Percentiles rank a stretch among this genome's conserved stretches.
Evolutionary conservation across 805 yeast species (phyloP).

Genomic region (Metschnikowia chrysomelidarum): DNA sequence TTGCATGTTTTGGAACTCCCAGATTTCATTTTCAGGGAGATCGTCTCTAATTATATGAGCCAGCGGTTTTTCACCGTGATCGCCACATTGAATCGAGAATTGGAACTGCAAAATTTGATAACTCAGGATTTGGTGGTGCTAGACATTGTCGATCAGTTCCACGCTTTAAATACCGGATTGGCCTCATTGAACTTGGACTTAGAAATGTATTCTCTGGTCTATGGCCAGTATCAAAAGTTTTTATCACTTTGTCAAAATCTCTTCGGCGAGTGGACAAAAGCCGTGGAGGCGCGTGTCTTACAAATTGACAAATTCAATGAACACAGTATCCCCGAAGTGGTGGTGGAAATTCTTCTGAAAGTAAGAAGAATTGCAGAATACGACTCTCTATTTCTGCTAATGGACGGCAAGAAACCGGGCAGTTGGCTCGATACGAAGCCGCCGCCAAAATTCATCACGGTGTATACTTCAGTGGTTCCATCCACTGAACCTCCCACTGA

Average conservation of each 20-base stretch:
- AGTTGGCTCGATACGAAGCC: constrained; percentile 68
- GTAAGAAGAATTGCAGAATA: constrained; percentile 65
- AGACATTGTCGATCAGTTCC: constrained; percentile 47
- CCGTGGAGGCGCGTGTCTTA: constrained; percentile 51
- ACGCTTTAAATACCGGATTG: constrained; percentile 23
- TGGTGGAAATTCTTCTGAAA: constrained; percentile 69
- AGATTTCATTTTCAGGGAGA: constrained; percentile 14
- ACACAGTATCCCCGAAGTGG: constrained; percentile 65
- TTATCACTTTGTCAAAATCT: constrained; percentile 30
- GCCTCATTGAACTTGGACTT: constrained; percentile 13
- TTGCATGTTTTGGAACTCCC: constrained; percentile 14
- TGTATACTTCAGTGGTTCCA: constrained; percentile 49
- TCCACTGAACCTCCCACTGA: constrained; percentile 25
- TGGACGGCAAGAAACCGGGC: constrained; percentile 54
- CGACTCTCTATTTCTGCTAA: constrained; percentile 49
- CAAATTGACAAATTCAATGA: constrained; percentile 60
- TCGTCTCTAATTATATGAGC: constrained; percentile 15
- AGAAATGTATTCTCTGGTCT: constrained; percentile 12
- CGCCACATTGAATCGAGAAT: constrained; percentile 8
- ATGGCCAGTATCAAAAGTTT: constrained; percentile 19
- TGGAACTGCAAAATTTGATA: constrained; percentile 11
- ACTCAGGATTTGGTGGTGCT: constrained; percentile 30
- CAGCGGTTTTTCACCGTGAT: constrained; percentile 13
- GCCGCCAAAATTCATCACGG: constrained; percentile 43
- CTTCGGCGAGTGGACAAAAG: constrained; percentile 56